Base-by-base conservation (phyloP, 2,329 filamentous ascomycete species). In the Claviceps spartinae region DNA sequence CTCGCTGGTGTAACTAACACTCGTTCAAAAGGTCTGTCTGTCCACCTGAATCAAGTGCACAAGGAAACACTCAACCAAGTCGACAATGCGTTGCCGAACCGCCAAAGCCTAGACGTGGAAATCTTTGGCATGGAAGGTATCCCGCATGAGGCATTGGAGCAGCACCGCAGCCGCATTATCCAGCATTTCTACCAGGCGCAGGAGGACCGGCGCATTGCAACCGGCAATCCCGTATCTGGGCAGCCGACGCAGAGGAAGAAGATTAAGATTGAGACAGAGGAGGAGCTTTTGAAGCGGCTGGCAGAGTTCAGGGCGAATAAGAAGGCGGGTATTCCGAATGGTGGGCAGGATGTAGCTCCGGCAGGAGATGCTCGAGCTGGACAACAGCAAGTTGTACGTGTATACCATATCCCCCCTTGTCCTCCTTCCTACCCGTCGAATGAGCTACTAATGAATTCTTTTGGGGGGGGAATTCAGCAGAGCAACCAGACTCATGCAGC, bases 61-160 rank as follows among this genome's bases (percentile, higher is more conserved):
- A 98, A 98, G 69, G 90, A 96, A 67, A 86, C 83, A 34, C 78
- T 97, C 48, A 82, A 80, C 20, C 81, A 82, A 45, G 89, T 98
- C 63, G 91, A 96, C 61, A 96, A 97, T 75, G 89, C 93, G 48
- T 78, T 96, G 3, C 83, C 86, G 0, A 91, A 91, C 62, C 83
- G 93, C 56, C 81, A 88, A 57, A 85, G 85, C 54, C 81, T 95
- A 54, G 88, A 95, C 54, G 82, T 95, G 54, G 93, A 98, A 69
- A 96, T 98, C 62, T 98, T 97, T 66, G 93, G 91, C 63, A 96
- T 96, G 87, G 89, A 96, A 67, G 93, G 93, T 63, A 88, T 97
- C 40, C 93, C 93, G 2, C 85, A 88, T 54, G 88, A 95, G 53
- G 79, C 94, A 56, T 72, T 88, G 53, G 79, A 88, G 61, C 80